Evolutionary conservation across 805 yeast genomes (phyloP).

Genomic region (Lipomyces kockii): DNA sequence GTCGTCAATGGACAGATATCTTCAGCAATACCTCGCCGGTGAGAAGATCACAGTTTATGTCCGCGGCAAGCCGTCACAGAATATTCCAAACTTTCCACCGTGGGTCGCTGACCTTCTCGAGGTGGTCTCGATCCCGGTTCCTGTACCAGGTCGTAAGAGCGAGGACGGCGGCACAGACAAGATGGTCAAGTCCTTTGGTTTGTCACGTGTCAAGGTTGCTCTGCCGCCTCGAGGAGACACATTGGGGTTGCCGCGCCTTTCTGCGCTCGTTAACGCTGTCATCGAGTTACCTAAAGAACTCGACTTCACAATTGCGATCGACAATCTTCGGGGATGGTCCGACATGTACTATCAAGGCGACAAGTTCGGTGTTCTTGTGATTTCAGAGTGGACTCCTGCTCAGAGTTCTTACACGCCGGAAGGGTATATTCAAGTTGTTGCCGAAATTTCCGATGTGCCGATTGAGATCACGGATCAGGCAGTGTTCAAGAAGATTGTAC

Average conservation of each 20-base stretch:
- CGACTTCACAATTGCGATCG: conserved; percentile 29
- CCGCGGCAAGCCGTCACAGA: conserved; percentile 31
- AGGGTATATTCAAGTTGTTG: conserved; percentile 35
- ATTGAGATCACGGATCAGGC: conserved; percentile 35
- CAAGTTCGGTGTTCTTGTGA: conserved; percentile 34
- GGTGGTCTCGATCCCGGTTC: conserved; percentile 32
- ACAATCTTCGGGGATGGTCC: conserved; percentile 29
- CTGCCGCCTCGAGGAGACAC: conserved; percentile 22
- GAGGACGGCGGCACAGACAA: conserved; percentile 22
- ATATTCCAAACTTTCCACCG: conserved; percentile 29
- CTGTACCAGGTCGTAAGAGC: conserved; percentile 32
- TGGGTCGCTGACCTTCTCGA: conserved; percentile 29
- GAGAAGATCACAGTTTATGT: conserved; percentile 31
- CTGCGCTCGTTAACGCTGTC: conserved; percentile 37
- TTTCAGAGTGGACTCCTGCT: conserved; percentile 34
- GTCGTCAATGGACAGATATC: conserved; percentile 32
- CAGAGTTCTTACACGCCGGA: conserved; percentile 28
- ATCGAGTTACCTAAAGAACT: conserved; percentile 35
- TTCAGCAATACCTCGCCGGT: conserved; percentile 27
- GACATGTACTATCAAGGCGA: conserved; percentile 32
- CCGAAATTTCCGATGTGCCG: conserved; percentile 36
- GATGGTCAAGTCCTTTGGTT: conserved; percentile 30
- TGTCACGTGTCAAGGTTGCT: conserved; percentile 32
- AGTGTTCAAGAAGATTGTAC: conserved; percentile 31
- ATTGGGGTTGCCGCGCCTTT: conserved; percentile 21